These are phyloP conservation scores for Byssoonygena ceratinophila DNA, from an alignment of 2,329 filamentous ascomycete species.

Conservation along the genomic window DNA sequence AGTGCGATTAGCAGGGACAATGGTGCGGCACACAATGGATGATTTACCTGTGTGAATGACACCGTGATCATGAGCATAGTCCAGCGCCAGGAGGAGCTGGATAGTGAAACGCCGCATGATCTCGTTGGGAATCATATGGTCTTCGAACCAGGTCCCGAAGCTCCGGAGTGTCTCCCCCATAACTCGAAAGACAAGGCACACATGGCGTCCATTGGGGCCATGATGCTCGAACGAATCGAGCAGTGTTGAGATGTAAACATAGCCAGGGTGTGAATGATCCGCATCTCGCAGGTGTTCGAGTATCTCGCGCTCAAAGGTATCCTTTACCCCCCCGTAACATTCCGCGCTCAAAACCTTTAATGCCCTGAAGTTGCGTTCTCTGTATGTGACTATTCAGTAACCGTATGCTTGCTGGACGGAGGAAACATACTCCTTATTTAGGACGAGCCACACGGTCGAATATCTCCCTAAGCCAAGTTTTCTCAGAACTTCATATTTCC, in stretches of 20 bases:
- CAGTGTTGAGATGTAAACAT: slow-evolving; percentile 8
- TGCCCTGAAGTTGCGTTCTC: slow-evolving; percentile 5
- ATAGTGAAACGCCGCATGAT: slow-evolving; percentile 12
- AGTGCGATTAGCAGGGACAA: neutral
- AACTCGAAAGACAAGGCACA: slow-evolving; percentile 20
- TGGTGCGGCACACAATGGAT: neutral
- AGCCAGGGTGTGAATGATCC: slow-evolving; percentile 7
- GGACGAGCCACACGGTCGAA: slow-evolving; percentile 13
- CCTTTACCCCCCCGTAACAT: slow-evolving; percentile 6
- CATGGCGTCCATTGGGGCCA: slow-evolving; percentile 21
- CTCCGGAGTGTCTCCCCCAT: slow-evolving; percentile 18
- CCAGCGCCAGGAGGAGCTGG: slow-evolving; percentile 11
- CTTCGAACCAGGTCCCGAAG: slow-evolving; percentile 14
- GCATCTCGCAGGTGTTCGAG: slow-evolving; percentile 6
- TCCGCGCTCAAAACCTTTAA: slow-evolving; percentile 13
- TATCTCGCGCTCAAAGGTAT: slow-evolving; percentile 12
- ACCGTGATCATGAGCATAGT: slow-evolving; percentile 5
- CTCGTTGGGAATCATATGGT: slow-evolving; percentile 5
- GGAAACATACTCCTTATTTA: neutral
- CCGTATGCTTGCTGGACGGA: neutral
- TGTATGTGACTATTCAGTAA: slow-evolving; percentile 4
- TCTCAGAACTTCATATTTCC: slow-evolving; percentile 10
- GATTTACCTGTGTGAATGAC: slow-evolving; percentile 11
- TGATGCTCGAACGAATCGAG: slow-evolving; percentile 17
- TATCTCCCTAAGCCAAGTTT: slow-evolving; percentile 10